These are phyloP conservation scores for Prinsepia uniflora DNA, from an alignment of 306 rosid genomes.

Conservation along the genomic window DNA sequence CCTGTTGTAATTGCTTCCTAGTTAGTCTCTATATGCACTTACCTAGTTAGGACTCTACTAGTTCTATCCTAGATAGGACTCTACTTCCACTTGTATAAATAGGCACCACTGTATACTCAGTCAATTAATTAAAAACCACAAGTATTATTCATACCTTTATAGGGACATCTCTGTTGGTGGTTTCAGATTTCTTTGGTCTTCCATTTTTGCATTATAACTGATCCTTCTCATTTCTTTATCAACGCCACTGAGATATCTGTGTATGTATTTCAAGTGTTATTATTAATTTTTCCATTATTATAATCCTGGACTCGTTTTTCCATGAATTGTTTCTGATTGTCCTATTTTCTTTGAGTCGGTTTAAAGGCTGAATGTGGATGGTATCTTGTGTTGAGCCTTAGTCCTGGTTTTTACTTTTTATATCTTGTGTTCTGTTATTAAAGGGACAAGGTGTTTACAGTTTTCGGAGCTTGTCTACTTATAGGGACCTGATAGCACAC, in stretches of 20 bases:
- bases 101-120: too few species aligned
- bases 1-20: too few species aligned
- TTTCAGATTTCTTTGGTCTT: background rate
- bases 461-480: background rate
- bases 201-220: background rate
- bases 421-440: background rate
- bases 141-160: too few species aligned
- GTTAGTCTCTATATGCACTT: too few species aligned
- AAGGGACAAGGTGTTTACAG: background rate
- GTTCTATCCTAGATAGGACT: too few species aligned
- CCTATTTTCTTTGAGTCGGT: background rate
- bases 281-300: background rate
- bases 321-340: background rate
- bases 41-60: too few species aligned
- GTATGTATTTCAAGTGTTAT: background rate
- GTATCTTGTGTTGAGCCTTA: background rate
- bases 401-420: too few species aligned
- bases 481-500: background rate
- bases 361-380: background rate
- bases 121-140: too few species aligned
- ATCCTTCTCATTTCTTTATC: background rate
- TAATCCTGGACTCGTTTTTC: background rate
- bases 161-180: background rate
- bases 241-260: background rate
- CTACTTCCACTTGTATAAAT: too few species aligned